Conservation (phyloP, 768 basidiomycete species). For the Boletales sp. region DNA sequence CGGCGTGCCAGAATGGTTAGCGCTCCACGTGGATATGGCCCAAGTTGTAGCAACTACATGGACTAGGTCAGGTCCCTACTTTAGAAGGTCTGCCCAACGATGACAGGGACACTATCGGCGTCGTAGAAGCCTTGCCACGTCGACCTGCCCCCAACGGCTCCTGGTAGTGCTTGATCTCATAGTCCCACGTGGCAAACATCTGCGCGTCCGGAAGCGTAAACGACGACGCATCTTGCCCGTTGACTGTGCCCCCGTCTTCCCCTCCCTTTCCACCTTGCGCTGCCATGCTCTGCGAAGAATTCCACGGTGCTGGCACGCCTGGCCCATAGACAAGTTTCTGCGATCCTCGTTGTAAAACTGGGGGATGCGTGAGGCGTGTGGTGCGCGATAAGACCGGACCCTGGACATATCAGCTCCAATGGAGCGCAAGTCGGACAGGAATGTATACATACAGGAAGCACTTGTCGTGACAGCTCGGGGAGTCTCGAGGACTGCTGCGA, state of each 20-base stretch:
- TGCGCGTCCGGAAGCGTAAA: constrained; percentile 44
- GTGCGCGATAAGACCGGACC: constrained; percentile 55
- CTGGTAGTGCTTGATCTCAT: constrained; percentile 40
- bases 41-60: too few species aligned
- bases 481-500: constrained; percentile 63
- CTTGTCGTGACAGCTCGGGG: constrained; percentile 61
- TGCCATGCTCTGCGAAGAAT: constrained; percentile 28
- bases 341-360: constrained; percentile 48
- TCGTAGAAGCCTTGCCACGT: constrained; percentile 19
- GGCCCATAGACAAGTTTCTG: constrained; percentile 41
- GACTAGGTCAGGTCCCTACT: constrained; percentile 14
- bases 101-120: constrained; percentile 18
- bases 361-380: constrained; percentile 62
- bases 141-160: constrained; percentile 34
- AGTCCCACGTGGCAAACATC: constrained; percentile 50
- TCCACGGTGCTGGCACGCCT: constrained; percentile 43
- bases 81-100: constrained; percentile 20
- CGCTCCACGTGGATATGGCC: too few species aligned
- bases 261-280: constrained; percentile 20
- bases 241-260: constrained; percentile 16
- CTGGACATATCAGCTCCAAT: constrained; percentile 30
- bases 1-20: too few species aligned
- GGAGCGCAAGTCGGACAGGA: background rate
- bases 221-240: constrained; percentile 26
- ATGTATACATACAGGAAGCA: constrained; percentile 56